phyloP scores from a whole-genome alignment of 129 eudicot species.

The Helianthus tuberosus region DNA sequence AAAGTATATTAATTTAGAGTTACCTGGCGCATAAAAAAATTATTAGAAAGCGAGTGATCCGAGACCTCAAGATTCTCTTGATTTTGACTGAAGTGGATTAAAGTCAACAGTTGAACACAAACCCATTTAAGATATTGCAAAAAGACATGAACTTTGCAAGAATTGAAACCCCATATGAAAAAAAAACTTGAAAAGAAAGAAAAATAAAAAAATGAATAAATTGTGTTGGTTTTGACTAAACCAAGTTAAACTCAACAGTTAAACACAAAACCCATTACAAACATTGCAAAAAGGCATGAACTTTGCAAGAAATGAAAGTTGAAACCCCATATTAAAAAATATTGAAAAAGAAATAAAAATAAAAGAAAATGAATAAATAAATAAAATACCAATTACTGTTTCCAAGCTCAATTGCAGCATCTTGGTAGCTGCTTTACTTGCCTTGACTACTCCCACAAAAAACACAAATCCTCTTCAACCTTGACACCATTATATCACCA shows the following conservation, averaged over 20 bases:
- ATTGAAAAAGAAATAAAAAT: background rate
- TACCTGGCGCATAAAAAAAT: conserved; percentile 92
- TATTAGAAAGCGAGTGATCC: conserved; percentile 83
- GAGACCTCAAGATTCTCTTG: conserved; percentile 98
- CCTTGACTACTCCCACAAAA: conserved; percentile 99
- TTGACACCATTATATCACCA: conserved; percentile 62
- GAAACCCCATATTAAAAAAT: background rate
- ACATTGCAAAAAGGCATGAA: background rate
- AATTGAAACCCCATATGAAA: too few relatives aligned
- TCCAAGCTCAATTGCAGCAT: conserved; percentile 97
- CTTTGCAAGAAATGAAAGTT: background rate
- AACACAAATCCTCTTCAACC: conserved; percentile 90
- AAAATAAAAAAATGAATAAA: too few relatives aligned
- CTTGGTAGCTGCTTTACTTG: conserved; percentile 88
- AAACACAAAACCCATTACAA: background rate
- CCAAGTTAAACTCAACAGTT: too few relatives aligned
- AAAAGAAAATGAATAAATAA: conserved; percentile 10
- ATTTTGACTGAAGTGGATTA: too few relatives aligned
- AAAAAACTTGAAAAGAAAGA: too few relatives aligned
- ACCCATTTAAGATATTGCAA: too few relatives aligned
- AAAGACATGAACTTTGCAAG: too few relatives aligned
- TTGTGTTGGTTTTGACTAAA: too few relatives aligned
- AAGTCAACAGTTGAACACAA: too few relatives aligned
- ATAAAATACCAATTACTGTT: conserved; percentile 90
- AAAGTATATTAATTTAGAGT: conserved; percentile 21